Percentiles rank a stretch among this genome's conserved stretches.
These are phyloP conservation scores for Solanum bukasovii DNA, from an alignment of 257 asterid genomes.

Conservation along the genomic window DNA sequence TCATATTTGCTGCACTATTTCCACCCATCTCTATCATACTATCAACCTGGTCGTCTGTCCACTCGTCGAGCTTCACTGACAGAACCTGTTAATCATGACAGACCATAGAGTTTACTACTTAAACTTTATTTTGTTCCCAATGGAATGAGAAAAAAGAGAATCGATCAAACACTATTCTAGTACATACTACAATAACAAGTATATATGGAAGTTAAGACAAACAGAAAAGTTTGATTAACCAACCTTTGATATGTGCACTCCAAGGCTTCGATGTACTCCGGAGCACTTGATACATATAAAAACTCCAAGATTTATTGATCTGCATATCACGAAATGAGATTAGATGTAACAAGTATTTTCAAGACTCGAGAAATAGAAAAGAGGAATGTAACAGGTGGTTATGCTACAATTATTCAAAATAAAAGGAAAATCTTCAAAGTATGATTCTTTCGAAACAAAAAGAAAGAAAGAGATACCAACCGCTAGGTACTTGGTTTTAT, in stretches of 20 bases:
- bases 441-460: not conserved
- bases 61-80: slow-evolving; percentile 80
- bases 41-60: slow-evolving; percentile 91
- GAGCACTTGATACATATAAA: slow-evolving; percentile 91
- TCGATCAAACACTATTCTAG: not conserved
- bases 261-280: slow-evolving; percentile 91
- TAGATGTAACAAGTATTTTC: slow-evolving; percentile 1
- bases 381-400: not conserved
- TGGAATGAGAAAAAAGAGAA: not conserved
- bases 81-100: slow-evolving; percentile 35
- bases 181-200: not conserved
- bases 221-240: not conserved
- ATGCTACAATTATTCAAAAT: not conserved
- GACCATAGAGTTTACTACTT: not conserved
- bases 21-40: slow-evolving; percentile 66
- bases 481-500: not conserved
- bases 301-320: slow-evolving; percentile 67
- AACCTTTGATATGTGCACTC: slow-evolving; percentile 91
- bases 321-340: slow-evolving; percentile 23
- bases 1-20: slow-evolving; percentile 51
- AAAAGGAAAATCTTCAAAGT: not conserved
- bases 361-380: not conserved
- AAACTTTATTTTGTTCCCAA: not conserved
- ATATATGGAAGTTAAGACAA: slow-evolving; percentile 28
- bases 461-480: not conserved